These are phyloP conservation scores for Tripterygium wilfordii DNA, from an alignment of 177 flowering plant genomes.

Conservation along the genomic window DNA sequence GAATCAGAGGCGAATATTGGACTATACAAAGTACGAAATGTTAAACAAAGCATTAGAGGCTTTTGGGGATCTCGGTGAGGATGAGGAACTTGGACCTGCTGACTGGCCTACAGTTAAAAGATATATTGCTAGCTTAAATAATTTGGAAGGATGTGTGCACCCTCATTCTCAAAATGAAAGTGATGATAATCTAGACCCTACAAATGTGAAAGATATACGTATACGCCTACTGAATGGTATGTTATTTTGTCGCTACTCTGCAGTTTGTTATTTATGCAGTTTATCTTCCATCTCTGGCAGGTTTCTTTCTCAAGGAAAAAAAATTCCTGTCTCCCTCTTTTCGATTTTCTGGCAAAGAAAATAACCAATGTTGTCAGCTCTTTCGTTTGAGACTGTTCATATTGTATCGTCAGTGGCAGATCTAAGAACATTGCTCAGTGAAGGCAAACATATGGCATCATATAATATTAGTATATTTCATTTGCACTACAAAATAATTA, in stretches of 20 bases:
- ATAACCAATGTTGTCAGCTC: too few species aligned
- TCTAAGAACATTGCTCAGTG: too few species aligned
- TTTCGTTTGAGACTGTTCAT: too few species aligned
- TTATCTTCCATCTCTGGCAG: not conserved
- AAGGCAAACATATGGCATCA: too few species aligned
- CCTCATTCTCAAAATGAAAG: constrained; percentile 50
- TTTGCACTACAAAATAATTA: too few species aligned
- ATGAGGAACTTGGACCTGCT: constrained; percentile 94
- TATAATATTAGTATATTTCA: too few species aligned
- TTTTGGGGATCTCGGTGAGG: constrained; percentile 91
- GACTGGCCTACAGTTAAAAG: constrained; percentile 88
- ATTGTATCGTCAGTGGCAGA: too few species aligned
- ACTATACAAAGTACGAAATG: constrained; percentile 86
- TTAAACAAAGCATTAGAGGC: constrained; percentile 79
- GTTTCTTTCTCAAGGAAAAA: too few species aligned
- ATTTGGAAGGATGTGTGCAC: constrained; percentile 50
- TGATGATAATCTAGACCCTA: constrained; percentile 34
- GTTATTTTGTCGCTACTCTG: too few species aligned
- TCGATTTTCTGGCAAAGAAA: too few species aligned
- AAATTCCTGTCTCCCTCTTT: too few species aligned
- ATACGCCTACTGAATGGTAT: constrained; percentile 82
- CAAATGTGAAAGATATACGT: constrained; percentile 71
- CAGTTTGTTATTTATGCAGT: not conserved
- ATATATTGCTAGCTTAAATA: constrained; percentile 64
- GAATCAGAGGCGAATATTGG: constrained; percentile 66